A percentile compares a stretch with the other conserved stretches of the same genome.
Conservation (phyloP, 495 filamentous ascomycete species). For the Xylaria acuta region DNA sequence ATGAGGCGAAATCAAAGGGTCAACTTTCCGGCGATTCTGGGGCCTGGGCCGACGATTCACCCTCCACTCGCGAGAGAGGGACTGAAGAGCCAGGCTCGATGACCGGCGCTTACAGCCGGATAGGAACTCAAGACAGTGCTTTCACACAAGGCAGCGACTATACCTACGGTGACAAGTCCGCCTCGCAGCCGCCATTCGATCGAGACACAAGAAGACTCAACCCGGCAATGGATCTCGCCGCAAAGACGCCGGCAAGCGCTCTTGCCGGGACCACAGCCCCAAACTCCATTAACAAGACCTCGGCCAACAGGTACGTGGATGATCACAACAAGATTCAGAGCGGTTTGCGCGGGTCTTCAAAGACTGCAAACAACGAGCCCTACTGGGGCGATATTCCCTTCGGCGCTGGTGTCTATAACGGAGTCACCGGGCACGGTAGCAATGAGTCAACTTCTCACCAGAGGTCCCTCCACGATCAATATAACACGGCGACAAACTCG, state of each 20-base stretch:
- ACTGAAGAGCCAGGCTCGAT: conserved; percentile 31
- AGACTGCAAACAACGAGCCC: conserved; percentile 30
- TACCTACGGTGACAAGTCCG: background rate
- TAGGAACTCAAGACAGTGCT: background rate
- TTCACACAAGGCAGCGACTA: background rate
- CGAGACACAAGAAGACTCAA: background rate
- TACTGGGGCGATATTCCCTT: conserved; percentile 52
- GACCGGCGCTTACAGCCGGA: conserved; percentile 34
- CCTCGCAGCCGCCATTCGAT: background rate
- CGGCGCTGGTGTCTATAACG: conserved; percentile 47
- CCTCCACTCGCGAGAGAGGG: background rate
- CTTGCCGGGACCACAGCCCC: background rate
- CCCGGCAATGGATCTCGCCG: background rate
- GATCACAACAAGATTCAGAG: conserved; percentile 27
- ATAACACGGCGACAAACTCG: background rate
- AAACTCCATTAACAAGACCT: background rate
- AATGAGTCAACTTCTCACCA: conserved; percentile 25
- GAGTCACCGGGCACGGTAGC: conserved; percentile 51
- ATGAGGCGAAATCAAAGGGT: background rate
- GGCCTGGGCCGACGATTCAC: background rate
- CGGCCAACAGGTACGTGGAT: background rate
- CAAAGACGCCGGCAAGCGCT: background rate
- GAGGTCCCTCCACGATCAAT: conserved; percentile 23
- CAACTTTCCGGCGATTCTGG: background rate
- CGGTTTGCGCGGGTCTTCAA: conserved; percentile 25